Conservation (phyloP, 306 rosid genomes). For the Hylodesmum podocarpum region DNA sequence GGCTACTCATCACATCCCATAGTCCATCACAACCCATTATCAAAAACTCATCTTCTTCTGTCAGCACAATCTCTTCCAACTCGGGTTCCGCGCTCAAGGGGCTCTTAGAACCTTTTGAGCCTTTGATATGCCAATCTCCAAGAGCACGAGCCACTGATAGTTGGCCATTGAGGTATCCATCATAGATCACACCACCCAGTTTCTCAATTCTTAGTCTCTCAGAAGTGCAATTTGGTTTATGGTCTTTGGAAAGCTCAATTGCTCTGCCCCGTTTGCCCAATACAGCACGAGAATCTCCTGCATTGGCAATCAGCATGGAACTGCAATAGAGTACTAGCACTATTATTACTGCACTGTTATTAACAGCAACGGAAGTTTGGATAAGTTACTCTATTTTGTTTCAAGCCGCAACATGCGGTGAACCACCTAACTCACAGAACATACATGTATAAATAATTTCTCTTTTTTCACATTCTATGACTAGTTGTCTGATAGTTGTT, state of each 20-base stretch:
- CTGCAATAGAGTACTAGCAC: slow-evolving; percentile 34
- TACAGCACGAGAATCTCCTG: slow-evolving; percentile 73
- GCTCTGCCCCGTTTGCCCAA: slow-evolving; percentile 67
- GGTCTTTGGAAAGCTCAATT: slow-evolving; percentile 68
- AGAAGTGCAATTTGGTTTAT: slow-evolving; percentile 68
- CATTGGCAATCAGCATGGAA: slow-evolving; percentile 58
- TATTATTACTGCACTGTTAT: neutral
- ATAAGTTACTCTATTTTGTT: too few species aligned
- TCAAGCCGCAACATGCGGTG: too few species aligned
- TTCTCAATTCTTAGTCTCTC: slow-evolving; percentile 74
- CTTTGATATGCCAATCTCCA: slow-evolving; percentile 81
- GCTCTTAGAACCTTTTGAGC: slow-evolving; percentile 55
- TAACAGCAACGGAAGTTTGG: neutral
- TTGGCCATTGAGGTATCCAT: slow-evolving; percentile 73
- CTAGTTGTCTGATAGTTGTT: too few species aligned
- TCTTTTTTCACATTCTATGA: too few species aligned
- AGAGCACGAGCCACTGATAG: slow-evolving; percentile 70
- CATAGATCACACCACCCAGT: slow-evolving; percentile 69
- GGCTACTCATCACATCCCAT: slow-evolving; percentile 86
- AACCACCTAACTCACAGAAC: too few species aligned
- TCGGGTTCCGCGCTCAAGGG: slow-evolving; percentile 72
- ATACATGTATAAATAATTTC: too few species aligned
- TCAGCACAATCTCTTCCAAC: slow-evolving; percentile 47
- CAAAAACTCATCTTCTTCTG: slow-evolving; percentile 69
- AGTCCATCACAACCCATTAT: slow-evolving; percentile 72